Evolutionary conservation across 2,329 filamentous ascomycete species (phyloP).

Genomic region (Talaromyces amestolkiae): DNA sequence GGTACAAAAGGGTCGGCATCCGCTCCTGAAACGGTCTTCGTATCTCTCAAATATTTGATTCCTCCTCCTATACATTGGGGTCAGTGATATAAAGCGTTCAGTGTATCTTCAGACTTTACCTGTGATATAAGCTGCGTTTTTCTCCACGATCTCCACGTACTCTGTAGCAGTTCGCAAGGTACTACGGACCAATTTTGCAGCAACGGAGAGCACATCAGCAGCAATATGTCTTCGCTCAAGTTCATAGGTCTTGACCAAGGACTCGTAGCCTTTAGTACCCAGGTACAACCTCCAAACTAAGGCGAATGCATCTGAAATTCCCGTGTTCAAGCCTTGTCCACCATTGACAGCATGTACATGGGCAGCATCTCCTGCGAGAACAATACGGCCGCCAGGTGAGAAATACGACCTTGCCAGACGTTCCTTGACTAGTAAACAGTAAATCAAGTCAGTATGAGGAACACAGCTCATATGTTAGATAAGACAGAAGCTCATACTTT

Average conservation of each 20-base stretch:
- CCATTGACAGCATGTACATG: slow-evolving; percentile 15
- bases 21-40: neutral
- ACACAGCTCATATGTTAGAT: neutral
- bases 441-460: neutral
- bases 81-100: neutral
- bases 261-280: neutral
- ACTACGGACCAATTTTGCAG: slow-evolving; percentile 10
- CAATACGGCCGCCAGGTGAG: neutral
- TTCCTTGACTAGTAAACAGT: slow-evolving; percentile 12
- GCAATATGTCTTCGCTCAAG: slow-evolving; percentile 12
- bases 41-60: neutral
- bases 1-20: slow-evolving; percentile 6
- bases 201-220: slow-evolving; percentile 14
- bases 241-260: slow-evolving; percentile 11
- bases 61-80: neutral
- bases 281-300: slow-evolving; percentile 7
- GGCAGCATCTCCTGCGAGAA: slow-evolving; percentile 14
- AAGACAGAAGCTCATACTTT: slow-evolving; percentile 4
- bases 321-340: slow-evolving; percentile 16
- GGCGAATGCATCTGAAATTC: slow-evolving; percentile 15
- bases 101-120: neutral
- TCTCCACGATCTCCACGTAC: slow-evolving; percentile 15
- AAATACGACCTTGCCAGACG: slow-evolving; percentile 11
- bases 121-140: slow-evolving; percentile 17
- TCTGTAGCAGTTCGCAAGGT: slow-evolving; percentile 6